phyloP scores from a whole-genome alignment of 164 flowering plant species.

The grape (Vitis vinifera) region ASM3070453v1 NC_081821.1:10317001-10317500 shows the following conservation, averaged over 20 bases:
- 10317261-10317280: conserved; percentile 84
- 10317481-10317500: too few relatives aligned
- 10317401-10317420: too few relatives aligned
- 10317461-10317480: too few relatives aligned
- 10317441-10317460: too few relatives aligned
- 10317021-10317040: background rate
- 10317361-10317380: too few relatives aligned
- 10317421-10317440: too few relatives aligned
- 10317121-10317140: conserved; percentile 96
- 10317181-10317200: background rate
- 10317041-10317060: conserved; percentile 8
- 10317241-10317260: conserved; percentile 64
- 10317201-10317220: background rate
- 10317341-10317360: background rate
- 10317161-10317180: background rate
- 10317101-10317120: conserved; percentile 88
- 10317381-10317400: too few relatives aligned
- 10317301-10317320: conserved; percentile 76
- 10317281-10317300: conserved; percentile 94
- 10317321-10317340: background rate
- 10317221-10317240: conserved; percentile 3
- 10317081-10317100: conserved; percentile 65
- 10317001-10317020: background rate
- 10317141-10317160: conserved; percentile 69
- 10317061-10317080: conserved; percentile 54